Evolutionary conservation across 2,329 filamentous ascomycete species (phyloP).

Genomic region (Penicillium hordei): DNA sequence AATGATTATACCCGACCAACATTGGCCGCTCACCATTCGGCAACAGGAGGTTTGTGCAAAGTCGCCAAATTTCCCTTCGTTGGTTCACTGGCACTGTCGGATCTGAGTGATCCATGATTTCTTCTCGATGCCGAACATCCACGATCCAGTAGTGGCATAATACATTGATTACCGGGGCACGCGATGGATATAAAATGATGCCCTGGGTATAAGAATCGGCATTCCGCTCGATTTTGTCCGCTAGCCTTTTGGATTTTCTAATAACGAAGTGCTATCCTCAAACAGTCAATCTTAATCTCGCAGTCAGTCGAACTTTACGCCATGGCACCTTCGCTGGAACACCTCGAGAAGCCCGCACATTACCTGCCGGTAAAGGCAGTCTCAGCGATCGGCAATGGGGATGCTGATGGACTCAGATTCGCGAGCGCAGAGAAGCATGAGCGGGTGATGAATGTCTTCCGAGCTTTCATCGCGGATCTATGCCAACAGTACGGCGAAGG

Average conservation of each 20-base stretch:
- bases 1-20: background rate
- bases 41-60: background rate
- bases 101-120: background rate
- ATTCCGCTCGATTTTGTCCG: background rate
- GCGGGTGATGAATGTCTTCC: slow-evolving; percentile 57
- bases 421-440: slow-evolving; percentile 32
- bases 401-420: background rate
- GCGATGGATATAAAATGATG: background rate
- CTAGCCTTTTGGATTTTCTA: background rate
- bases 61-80: background rate
- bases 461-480: slow-evolving; percentile 62
- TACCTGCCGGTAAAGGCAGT: slow-evolving; percentile 8
- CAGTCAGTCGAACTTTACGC: background rate
- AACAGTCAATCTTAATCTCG: background rate
- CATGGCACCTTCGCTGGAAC: slow-evolving; percentile 20
- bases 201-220: background rate
- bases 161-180: background rate
- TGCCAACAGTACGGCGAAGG: slow-evolving; percentile 67
- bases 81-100: background rate
- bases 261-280: background rate
- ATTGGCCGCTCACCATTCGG: background rate
- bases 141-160: background rate
- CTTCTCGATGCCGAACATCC: slow-evolving; percentile 2
- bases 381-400: slow-evolving; percentile 2
- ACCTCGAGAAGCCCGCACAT: slow-evolving; percentile 11